A percentile compares a stretch with the other conserved stretches of the same genome.
Conservation (phyloP, 495 filamentous ascomycete species). For the Hamigera avellanea region DNA sequence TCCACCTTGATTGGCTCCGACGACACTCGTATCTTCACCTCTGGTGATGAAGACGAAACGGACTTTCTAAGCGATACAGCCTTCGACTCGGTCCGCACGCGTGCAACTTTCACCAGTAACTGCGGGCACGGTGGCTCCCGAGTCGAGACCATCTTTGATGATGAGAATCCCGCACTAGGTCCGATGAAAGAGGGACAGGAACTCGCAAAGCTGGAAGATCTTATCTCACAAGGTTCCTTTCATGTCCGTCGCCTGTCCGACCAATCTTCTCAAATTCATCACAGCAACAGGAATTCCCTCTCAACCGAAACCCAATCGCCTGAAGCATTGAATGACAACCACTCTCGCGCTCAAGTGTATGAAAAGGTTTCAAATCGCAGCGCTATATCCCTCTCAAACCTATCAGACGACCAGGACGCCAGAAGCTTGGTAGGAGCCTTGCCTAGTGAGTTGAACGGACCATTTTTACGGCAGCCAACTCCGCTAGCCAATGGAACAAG, state of each 20-base stretch:
- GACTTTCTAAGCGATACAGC: slow-evolving; percentile 82
- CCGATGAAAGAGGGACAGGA: slow-evolving; percentile 48
- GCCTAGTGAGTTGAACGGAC: slow-evolving; percentile 14
- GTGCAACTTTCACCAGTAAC: slow-evolving; percentile 50
- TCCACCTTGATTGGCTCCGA: slow-evolving; percentile 82
- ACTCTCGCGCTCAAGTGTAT: neutral
- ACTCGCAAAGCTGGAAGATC: slow-evolving; percentile 43
- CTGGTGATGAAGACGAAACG: slow-evolving; percentile 73
- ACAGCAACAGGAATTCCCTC: slow-evolving; percentile 26
- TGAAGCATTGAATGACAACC: neutral
- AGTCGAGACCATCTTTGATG: slow-evolving; percentile 82
- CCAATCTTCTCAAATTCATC: slow-evolving; percentile 28
- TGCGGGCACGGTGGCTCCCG: slow-evolving; percentile 42
- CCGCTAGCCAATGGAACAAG: neutral
- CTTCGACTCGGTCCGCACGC: slow-evolving; percentile 83
- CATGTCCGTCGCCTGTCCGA: slow-evolving; percentile 13
- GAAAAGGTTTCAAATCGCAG: slow-evolving; percentile 4
- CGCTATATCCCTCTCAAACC: slow-evolving; percentile 12
- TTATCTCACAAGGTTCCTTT: slow-evolving; percentile 34
- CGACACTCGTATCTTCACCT: slow-evolving; percentile 61
- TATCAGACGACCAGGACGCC: slow-evolving; percentile 17
- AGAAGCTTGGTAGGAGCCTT: slow-evolving; percentile 22
- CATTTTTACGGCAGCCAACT: neutral
- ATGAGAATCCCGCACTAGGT: too few species aligned
- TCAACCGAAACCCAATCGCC: slow-evolving; percentile 36